Conservation (phyloP, 768 basidiomycete species). For the Hericium coralloides region DNA sequence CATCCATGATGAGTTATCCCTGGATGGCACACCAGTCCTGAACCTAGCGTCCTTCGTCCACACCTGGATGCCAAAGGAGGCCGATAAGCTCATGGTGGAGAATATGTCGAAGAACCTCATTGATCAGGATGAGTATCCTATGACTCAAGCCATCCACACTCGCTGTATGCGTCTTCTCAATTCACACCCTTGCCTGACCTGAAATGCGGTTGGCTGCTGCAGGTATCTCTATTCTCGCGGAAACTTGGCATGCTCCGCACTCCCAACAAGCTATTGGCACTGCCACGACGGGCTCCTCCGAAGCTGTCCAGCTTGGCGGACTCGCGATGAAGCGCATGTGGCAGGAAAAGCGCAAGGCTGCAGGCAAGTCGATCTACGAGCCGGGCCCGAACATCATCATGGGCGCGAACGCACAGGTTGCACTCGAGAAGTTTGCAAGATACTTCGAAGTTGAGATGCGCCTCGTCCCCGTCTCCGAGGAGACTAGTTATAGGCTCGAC, state of each 20-base stretch:
- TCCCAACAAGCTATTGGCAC: slow-evolving; percentile 50
- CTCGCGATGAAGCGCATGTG: slow-evolving; percentile 67
- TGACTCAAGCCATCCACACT: slow-evolving; percentile 30
- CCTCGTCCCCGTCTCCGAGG: slow-evolving; percentile 53
- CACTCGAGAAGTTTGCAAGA: slow-evolving; percentile 61
- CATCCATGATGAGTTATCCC: slow-evolving; percentile 53
- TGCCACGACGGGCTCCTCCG: slow-evolving; percentile 61
- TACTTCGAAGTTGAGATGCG: slow-evolving; percentile 59
- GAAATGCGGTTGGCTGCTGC: slow-evolving; percentile 5
- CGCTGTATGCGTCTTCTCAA: slow-evolving; percentile 1
- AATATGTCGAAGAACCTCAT: slow-evolving; percentile 61
- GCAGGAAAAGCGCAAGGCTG: slow-evolving; percentile 57
- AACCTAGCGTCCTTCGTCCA: slow-evolving; percentile 66
- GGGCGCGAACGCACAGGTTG: slow-evolving; percentile 64
- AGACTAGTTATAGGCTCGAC: slow-evolving; percentile 72
- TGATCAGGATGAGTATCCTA: slow-evolving; percentile 63
- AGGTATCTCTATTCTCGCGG: slow-evolving; percentile 46
- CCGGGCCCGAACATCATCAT: slow-evolving; percentile 59
- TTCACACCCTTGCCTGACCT: neutral
- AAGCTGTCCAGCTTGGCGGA: slow-evolving; percentile 66
- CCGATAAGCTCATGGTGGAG: slow-evolving; percentile 49
- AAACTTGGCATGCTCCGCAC: slow-evolving; percentile 59
- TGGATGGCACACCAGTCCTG: slow-evolving; percentile 47
- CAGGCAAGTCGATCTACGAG: slow-evolving; percentile 58
- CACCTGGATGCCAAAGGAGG: slow-evolving; percentile 50